These are phyloP conservation scores for Acanthamoeba lenticulata DNA, from an alignment of 208 protist genomes.

Conservation along the genomic window DNA sequence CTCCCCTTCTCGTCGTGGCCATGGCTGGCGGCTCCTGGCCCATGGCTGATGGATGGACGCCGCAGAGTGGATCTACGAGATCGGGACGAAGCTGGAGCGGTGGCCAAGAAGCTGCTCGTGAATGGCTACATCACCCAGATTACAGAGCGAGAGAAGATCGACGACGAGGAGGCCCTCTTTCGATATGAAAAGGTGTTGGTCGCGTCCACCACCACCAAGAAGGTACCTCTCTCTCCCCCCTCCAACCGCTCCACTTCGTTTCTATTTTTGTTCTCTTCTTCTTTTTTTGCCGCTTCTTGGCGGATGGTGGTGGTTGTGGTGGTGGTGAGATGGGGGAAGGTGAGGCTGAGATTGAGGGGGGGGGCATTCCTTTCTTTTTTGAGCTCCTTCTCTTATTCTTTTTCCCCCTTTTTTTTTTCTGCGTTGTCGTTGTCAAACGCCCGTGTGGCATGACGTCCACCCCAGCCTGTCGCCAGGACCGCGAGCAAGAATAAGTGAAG, in stretches of 20 bases:
- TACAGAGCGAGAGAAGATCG: neutral
- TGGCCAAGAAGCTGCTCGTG: constrained; percentile 12
- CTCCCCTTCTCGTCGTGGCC: too few relatives aligned
- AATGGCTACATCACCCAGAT: constrained; percentile 25
- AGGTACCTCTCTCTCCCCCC: neutral
- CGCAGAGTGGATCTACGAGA: neutral
- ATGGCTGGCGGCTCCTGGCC: too few relatives aligned
- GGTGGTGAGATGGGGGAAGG: too few relatives aligned
- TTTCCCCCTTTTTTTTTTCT: neutral
- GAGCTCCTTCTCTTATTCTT: neutral
- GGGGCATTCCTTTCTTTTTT: neutral
- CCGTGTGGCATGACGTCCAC: neutral
- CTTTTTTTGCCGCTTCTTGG: neutral
- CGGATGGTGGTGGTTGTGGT: neutral
- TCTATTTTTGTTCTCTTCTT: neutral
- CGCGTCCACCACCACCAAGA: neutral
- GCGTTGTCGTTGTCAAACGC: neutral
- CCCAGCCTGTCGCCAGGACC: neutral
- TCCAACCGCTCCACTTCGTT: neutral
- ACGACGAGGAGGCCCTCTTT: constrained; percentile 26
- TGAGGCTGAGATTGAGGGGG: too few relatives aligned
- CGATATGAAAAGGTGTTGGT: neutral
- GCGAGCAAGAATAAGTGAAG: too few relatives aligned
- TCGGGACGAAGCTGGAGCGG: neutral
- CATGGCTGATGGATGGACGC: neutral